Evolutionary conservation across 2,329 filamentous ascomycete genomes (phyloP), one percentile per base, ranked within the genome.

Genomic region (Leptographium wingfieldii): DNA sequence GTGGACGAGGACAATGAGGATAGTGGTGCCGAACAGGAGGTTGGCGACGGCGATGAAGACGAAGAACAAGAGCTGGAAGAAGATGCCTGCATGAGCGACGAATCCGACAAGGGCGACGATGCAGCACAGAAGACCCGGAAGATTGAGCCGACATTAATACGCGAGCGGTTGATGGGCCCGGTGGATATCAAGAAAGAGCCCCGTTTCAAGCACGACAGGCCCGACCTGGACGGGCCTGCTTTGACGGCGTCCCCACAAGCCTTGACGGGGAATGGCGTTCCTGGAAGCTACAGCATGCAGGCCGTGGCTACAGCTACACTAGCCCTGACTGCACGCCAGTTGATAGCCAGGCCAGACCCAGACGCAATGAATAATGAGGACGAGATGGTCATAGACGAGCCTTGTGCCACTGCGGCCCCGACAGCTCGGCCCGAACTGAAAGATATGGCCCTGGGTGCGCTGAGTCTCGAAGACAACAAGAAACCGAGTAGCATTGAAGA

Each of bases 371-470:
- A n/a, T 10, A 3, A 31, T 10, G 27, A 54, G 11, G 33, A 5
- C 29, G n/a, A 54, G 52, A 54, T 35, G 52, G 52, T 16, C 19
- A 19, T 46, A 4, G 43, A 46, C 43, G 19, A 9, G 43, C 43
- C 43, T 6, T 46, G 5, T 19, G 16, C 43, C 16, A 12, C 9
- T 19, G 43, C 43, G 19, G 5, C 43, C 16, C 7, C 43, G 43
- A 46, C 43, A n/a, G 43, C 43, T 10, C 19, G 19, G 43, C 22
- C 19, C 19, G 43, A 46, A 19, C 9, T 62, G 71, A 38, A 68
- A 69, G 56, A 66, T 66, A 62, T 72, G 46, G 71, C 70, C 4
- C 62, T 73, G 53, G 68, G 66, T 3, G 60, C 65, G 12, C 61
- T 68, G 43, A 61, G 33, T 27, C 58, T 62, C 11, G 27, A 58